Base-by-base conservation (phyloP, 1,139 yeast genomes). In the Yarrowia galli region DNA sequence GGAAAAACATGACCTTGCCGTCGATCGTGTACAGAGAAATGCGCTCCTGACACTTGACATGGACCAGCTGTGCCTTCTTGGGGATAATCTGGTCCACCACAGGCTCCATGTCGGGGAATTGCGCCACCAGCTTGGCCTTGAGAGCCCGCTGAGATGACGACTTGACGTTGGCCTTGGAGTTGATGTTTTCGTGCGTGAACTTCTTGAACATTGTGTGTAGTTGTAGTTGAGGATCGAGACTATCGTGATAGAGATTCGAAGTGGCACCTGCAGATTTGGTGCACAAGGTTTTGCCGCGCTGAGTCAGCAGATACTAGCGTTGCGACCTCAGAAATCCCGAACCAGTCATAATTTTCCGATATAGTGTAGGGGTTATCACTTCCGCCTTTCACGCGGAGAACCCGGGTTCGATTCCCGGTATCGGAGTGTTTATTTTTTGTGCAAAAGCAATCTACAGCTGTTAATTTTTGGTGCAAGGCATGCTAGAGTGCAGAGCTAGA, bases 81-180 rank as follows among this genome's bases (percentile, higher is more conserved):
- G 98, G 98, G 74, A 93, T 85, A 71, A 93, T 80, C 65, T 86
- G 90, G 74, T 92, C 98, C 64, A 92, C 89, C 35, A 85, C 87
- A 7, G 87, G 84, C 75, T 91, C 97, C 71, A 92, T 79, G 45
- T 79, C 81, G 28, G 92, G 92, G 75, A 88, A 93, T 77, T 89
- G 91, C 13, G 82, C 82, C 2, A 89, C 89, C 67, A 93, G 83
- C 74, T 88, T 90, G 45, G 89, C 73, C 77, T 91, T 91, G 72
- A 93, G 83, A 10, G 91, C 90, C 78, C 98, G 85, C 76, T 92
- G 97, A 15, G 89, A 95, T 0, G 98, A 92, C 0, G 97, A 91
- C 79, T 93, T 93, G 78, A 92, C 89, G 76, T 92, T 93, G 16
- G 98, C 88, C 72, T 96, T 89, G 15, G 97, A 89, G 75, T 92